Conservation (phyloP, 148 eudicot genomes). For the Cornus suecica region DNA sequence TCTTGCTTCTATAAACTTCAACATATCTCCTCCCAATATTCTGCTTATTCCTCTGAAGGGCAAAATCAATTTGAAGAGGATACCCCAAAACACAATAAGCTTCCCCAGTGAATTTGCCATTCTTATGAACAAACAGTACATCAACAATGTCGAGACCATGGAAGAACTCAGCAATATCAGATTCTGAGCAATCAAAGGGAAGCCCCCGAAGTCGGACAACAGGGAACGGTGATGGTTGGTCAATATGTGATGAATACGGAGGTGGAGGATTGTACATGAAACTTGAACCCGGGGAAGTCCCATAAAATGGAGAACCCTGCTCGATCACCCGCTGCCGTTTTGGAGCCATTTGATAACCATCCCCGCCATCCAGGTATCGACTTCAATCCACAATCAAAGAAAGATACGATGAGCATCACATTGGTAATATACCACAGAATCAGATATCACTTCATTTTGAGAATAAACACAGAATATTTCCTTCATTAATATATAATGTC, state of each 20-base stretch:
- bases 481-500: neutral
- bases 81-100: conserved; percentile 85
- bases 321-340: conserved; percentile 80
- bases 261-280: conserved; percentile 61
- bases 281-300: conserved; percentile 58
- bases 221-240: conserved; percentile 73
- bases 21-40: conserved; percentile 93
- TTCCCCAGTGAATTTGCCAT: conserved; percentile 83
- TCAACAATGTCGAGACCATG: conserved; percentile 85
- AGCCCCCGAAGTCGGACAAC: conserved; percentile 92
- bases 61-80: conserved; percentile 88
- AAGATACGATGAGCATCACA: conserved; percentile 8
- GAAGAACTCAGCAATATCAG: conserved; percentile 72
- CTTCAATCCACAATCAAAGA: conserved; percentile 18
- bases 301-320: conserved; percentile 71
- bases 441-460: neutral
- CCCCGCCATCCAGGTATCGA: conserved; percentile 60
- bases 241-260: conserved; percentile 47
- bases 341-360: conserved; percentile 77
- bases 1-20: conserved; percentile 84
- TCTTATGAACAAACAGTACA: conserved; percentile 70
- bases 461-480: neutral
- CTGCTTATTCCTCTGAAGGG: conserved; percentile 86
- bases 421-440: conserved; percentile 4
- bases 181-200: conserved; percentile 86